Evolutionary conservation across 208 protist genomes (phyloP), one percentile per base, ranked within the genome.

Genomic region (Porcisia deanei): DNA sequence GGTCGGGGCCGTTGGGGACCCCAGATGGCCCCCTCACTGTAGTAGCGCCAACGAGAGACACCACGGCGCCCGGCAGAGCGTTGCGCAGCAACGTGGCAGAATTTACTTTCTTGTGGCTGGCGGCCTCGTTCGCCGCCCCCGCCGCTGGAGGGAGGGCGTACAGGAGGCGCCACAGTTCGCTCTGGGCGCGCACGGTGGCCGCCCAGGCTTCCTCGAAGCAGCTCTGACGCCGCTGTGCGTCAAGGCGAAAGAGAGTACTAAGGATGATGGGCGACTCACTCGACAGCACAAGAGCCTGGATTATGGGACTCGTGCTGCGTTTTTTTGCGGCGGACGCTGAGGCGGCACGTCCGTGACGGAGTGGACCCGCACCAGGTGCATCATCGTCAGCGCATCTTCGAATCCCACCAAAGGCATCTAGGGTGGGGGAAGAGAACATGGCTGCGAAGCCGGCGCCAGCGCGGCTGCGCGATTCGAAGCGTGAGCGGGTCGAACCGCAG

Each of bases 131-230:
- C 8, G 49, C 71, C 14, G 68, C 68, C 14, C 74, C 58, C 6
- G 79, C 59, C 0, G 80, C 69, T 22, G 79, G 49, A 58, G 74
- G 73, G 55, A 87, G 80, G 34, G 63, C 54, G 61, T 71, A 65
- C 58, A 82, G 66, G 18, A 85, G 71, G 20, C 41, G 73, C 71
- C 68, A 81, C 55, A 85, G 34, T 60, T 82, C 73, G 3, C 25
- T 39, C 67, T 71, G 71, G 22, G 80, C 75, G n/a, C 74, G 77
- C 39, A 77, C 73, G 37, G 79, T 58, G 30, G 66, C 74, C 4
- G 85, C 80, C 86, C 86, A 90, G n/a, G 76, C 64, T 30, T 84
- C 86, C 70, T 90, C 86, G n/a, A 90, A 30, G 20, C 53, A 73
- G 57, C 10, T 20, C 57, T 73, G 73, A 53, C 85, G 82, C 20